Evolutionary conservation across 2,329 filamentous ascomycete genomes (phyloP), one percentile per base, ranked within the genome.

Genomic region (Phyllosticta citrichinensis): DNA sequence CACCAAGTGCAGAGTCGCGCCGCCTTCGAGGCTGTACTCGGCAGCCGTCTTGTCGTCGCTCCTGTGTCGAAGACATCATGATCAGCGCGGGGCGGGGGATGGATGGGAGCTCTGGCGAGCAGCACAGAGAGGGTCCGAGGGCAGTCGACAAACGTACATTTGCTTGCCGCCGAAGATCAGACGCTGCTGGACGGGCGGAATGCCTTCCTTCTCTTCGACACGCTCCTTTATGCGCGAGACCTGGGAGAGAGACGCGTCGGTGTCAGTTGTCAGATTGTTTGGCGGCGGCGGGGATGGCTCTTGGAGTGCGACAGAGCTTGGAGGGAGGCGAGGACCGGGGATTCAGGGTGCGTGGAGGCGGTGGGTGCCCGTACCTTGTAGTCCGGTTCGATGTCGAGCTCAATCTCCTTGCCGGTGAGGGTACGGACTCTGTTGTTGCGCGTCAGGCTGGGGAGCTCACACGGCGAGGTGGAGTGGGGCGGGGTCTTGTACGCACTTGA

Each of bases 121-220:
- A 24, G 20, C 25, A 55, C 22, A 20, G 50, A 19, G 47, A 20
- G 27, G 27, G 27, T 5, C 27, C 27, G 27, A 30, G 27, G 27
- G 27, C 6, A 6, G 40, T 33, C 8, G 12, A 63, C 2, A 17
- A 4, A 68, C 75, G 58, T 69, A 97, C 94, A 99, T 97, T 75
- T 99, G 94, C 81, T 99, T 99, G 70, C 94, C 94, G 59, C 93
- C 91, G 73, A 88, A 97, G 71, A 99, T 99, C 66, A 99, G 80
- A 62, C 94, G 87, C 77, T 99, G 94, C 78, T 99, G 94, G 19
- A 94, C 91, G 0, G 94, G 94, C 52, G 94, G 93, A 69, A 99
- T 99, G 62, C 94, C 94, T 74, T 97, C 94, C 79, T 97, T 97
- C 80, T 99, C 94, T 77, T 99, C 94, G 61, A 99, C 94, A 70